Evolutionary conservation across 495 filamentous ascomycete genomes (phyloP), one percentile per base, ranked within the genome.

Genomic region (Neurospora sp.): DNA sequence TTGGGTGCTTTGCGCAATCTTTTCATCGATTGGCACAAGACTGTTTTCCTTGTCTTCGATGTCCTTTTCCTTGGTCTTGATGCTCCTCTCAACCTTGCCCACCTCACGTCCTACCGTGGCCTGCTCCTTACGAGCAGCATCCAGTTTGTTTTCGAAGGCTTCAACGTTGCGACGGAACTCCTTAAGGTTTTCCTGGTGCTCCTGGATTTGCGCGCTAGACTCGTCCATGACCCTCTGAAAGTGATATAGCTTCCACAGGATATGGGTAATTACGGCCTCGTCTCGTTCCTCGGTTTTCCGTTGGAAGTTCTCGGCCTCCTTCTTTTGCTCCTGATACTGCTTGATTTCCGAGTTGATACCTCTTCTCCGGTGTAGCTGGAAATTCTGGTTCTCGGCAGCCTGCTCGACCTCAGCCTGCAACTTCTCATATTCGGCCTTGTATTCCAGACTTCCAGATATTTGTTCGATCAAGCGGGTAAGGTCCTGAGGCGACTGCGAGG

Each of bases 301-400:
- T 49, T 95, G 90, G 78, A 93, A 98, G 74, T 91, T 94, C 70
- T 98, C 96, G 10, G 95, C 95, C 78, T 98, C 96, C 71, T 92
- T 91, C 85, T 99, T 98, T 83, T 98, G 95, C 79, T 98, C 93
- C 75, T 96, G 93, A 77, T 97, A 98, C 77, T 97, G 93, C 82
- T 95, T 97, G 78, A 99, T 95, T 81, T 99, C 96, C 0, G 93
- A 95, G 81, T 99, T 99, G 84, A 98, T 97, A 35, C 91, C 94
- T 76, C 96, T 89, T 16, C 96, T 92, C 72, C 95, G 88, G 78
- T 94, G 91, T 18, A 98, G 89, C 80, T 95, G 92, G 76, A 92
- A 91, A 46, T 89, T 93, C 73, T 97, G 92, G 73, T 96, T 92
- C 74, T 99, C 96, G 4, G 90, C 88, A 12, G 95, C 93, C 76